A percentile compares a stretch with the other conserved stretches of the same genome.
Evolutionary conservation across 2,329 filamentous ascomycete genomes (phyloP).

Genomic region (Grosmannia serpens): DNA sequence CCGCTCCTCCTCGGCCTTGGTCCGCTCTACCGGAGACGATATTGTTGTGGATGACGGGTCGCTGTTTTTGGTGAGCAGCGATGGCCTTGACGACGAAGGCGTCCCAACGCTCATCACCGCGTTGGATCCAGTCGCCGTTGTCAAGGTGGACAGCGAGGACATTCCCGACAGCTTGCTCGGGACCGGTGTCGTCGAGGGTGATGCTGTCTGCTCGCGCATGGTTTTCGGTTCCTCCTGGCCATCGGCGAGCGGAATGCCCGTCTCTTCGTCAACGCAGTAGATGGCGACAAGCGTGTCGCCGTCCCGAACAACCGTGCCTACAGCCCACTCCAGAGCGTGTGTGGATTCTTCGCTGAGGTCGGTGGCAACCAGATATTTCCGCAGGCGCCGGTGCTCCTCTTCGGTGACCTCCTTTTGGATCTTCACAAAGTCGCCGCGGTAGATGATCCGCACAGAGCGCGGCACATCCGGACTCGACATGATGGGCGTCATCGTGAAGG

Average conservation of each 20-base stretch:
- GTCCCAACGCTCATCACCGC: conserved; percentile 17
- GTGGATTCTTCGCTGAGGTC: conserved; percentile 90
- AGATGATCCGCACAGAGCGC: conserved; percentile 77
- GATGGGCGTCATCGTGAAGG: conserved; percentile 69
- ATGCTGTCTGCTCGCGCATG: conserved; percentile 58
- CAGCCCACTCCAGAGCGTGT: conserved; percentile 94
- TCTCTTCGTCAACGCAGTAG: conserved; percentile 87
- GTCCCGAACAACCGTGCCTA: conserved; percentile 86
- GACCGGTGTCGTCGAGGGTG: conserved; percentile 28
- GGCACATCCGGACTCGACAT: conserved; percentile 64
- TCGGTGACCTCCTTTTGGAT: conserved; percentile 63
- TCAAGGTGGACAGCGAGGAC: conserved; percentile 4
- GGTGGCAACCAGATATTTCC: conserved; percentile 91
- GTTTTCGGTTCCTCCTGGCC: conserved; percentile 52
- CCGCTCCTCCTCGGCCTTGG: conserved; percentile 64
- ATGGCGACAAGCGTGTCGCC: conserved; percentile 90
- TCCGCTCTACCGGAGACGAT: conserved; percentile 27
- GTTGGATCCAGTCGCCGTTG: conserved; percentile 4
- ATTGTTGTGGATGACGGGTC: conserved; percentile 19
- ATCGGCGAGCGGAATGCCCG: conserved; percentile 38
- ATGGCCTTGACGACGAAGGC: conserved; percentile 19
- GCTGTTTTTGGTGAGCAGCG: conserved; percentile 25
- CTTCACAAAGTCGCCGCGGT: conserved; percentile 72
- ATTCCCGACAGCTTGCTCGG: conserved; percentile 18
- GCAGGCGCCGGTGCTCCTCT: conserved; percentile 63